A percentile compares a stretch with the other conserved stretches of the same genome.
Conservation (phyloP, 73 alveolate species). For the Paramecium tetraurelia region DNA sequence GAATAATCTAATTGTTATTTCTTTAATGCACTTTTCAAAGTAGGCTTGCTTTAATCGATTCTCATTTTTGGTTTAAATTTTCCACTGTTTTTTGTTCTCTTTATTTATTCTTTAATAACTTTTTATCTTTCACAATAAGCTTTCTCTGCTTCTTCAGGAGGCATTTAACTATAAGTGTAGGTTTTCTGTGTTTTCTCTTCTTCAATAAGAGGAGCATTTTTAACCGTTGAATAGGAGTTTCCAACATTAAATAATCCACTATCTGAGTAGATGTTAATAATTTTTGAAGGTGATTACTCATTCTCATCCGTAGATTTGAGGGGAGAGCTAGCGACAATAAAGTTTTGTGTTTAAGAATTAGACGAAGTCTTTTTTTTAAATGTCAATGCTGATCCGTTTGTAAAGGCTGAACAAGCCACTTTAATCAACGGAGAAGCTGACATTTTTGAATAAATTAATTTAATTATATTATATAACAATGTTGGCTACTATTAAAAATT, state of each 20-base stretch:
- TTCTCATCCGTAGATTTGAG: constrained; percentile 15
- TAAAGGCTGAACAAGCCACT: constrained; percentile 36
- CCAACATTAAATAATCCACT: not conserved
- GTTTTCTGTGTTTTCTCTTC: constrained; percentile 2
- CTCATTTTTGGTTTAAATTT: not conserved
- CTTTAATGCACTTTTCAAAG: not conserved
- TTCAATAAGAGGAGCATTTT: not conserved
- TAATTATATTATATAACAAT: not conserved
- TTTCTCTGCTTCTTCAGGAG: constrained; percentile 12
- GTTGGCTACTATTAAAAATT: not conserved
- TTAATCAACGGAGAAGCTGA: constrained; percentile 3
- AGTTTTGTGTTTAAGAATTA: not conserved
- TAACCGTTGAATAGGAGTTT: not conserved
- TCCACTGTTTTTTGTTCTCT: not conserved
- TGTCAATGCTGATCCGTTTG: not conserved
- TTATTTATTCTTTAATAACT: not conserved
- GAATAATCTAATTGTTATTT: not conserved
- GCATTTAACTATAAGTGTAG: not conserved
- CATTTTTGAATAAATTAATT: not conserved
- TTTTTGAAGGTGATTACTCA: not conserved
- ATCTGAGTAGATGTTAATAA: not conserved
- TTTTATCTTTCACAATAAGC: not conserved
- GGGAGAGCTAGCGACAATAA: not conserved
- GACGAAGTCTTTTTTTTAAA: not conserved
- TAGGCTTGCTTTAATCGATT: not conserved